Evolutionary conservation across 805 yeast species (phyloP).

Genomic region (Myxozyma mucilagina): DNA sequence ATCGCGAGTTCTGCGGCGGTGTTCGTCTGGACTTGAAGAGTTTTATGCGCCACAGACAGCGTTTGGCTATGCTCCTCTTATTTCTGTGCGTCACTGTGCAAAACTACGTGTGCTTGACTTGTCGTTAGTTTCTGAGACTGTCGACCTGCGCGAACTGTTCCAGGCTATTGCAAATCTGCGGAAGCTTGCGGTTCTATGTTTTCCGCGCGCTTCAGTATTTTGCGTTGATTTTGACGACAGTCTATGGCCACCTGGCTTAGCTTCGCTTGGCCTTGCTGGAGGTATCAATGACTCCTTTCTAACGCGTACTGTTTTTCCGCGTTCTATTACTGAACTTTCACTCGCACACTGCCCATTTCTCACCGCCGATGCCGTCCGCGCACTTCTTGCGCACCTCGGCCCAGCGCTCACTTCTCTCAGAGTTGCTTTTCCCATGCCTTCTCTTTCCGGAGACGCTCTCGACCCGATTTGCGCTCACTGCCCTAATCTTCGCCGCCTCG

Average conservation of each 20-base stretch:
- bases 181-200: slow-evolving; percentile 69
- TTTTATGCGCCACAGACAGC: slow-evolving; percentile 94
- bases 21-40: slow-evolving; percentile 60
- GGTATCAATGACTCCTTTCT: slow-evolving; percentile 80
- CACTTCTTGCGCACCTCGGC: slow-evolving; percentile 65
- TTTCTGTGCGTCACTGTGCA: slow-evolving; percentile 73
- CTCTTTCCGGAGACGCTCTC: slow-evolving; percentile 63
- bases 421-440: slow-evolving; percentile 88
- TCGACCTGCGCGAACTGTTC: slow-evolving; percentile 78
- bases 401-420: slow-evolving; percentile 59
- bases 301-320: slow-evolving; percentile 65
- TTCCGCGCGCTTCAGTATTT: slow-evolving; percentile 83
- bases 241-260: slow-evolving; percentile 76
- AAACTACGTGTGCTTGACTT: slow-evolving; percentile 67
- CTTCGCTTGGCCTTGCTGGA: slow-evolving; percentile 77
- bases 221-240: slow-evolving; percentile 53
- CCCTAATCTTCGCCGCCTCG: slow-evolving; percentile 64
- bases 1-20: slow-evolving; percentile 76
- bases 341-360: slow-evolving; percentile 86
- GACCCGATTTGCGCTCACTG: slow-evolving; percentile 75
- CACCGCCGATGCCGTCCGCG: slow-evolving; percentile 62
- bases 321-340: slow-evolving; percentile 66
- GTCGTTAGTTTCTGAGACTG: slow-evolving; percentile 85
- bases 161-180: slow-evolving; percentile 64
- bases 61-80: slow-evolving; percentile 86